These are phyloP conservation scores for Yamadazyma diddensiae DNA, from an alignment of 1,139 yeast genomes.

Conservation along the genomic window DNA sequence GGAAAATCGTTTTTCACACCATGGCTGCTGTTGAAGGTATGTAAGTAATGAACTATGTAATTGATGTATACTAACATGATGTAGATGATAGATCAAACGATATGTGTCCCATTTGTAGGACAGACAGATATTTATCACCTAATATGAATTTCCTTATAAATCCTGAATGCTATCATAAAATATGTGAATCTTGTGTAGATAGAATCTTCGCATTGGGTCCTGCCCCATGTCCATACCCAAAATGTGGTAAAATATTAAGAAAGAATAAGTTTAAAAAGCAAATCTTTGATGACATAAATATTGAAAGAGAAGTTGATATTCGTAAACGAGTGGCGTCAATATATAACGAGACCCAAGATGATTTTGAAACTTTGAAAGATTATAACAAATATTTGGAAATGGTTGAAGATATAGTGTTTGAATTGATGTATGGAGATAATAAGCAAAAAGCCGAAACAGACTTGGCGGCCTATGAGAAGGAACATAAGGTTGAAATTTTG, in stretches of 20 bases:
- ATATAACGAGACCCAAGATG: conserved; percentile 78
- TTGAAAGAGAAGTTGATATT: conserved; percentile 90
- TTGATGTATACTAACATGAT: conserved; percentile 1
- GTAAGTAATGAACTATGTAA: neutral
- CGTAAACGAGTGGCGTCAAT: conserved; percentile 74
- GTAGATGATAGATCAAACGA: conserved; percentile 52
- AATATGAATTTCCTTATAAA: conserved; percentile 89
- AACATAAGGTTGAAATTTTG: conserved; percentile 71
- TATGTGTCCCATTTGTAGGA: conserved; percentile 97
- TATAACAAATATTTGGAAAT: conserved; percentile 80
- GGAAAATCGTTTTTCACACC: conserved; percentile 1
- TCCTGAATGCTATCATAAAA: conserved; percentile 97
- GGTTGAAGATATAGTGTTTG: conserved; percentile 77
- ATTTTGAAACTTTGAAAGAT: conserved; percentile 56
- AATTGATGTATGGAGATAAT: conserved; percentile 68
- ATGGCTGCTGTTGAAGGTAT: conserved; percentile 1
- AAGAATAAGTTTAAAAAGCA: conserved; percentile 90
- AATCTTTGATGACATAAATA: conserved; percentile 82
- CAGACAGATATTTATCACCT: conserved; percentile 91
- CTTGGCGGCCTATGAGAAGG: conserved; percentile 68
- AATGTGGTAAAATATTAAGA: conserved; percentile 82
- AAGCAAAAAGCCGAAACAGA: conserved; percentile 69
- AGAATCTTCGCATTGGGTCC: conserved; percentile 93
- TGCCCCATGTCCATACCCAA: conserved; percentile 93
- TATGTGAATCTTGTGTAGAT: conserved; percentile 95